Evolutionary conservation across 768 basidiomycete species (phyloP), one percentile per base, ranked within the genome.

Genomic region (Kwoniella dejecticola): DNA sequence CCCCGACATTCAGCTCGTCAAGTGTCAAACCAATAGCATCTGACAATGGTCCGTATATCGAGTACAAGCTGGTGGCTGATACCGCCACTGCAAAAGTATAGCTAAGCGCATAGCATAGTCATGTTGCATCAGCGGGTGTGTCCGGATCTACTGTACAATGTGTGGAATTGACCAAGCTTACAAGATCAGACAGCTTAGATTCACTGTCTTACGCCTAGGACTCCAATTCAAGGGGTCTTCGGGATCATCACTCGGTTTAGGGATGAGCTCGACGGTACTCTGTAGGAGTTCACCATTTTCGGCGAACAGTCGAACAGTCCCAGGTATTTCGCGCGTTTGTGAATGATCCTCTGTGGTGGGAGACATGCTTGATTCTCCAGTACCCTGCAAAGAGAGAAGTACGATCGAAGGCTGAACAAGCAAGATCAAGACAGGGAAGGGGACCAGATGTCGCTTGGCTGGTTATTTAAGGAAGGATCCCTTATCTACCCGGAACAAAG

Each of bases 161-260:
- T n/a, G n/a, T n/a, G n/a, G n/a, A n/a, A n/a, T n/a, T n/a, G n/a
- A n/a, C n/a, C n/a, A n/a, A n/a, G n/a, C n/a, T 52, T 21, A 52
- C 49, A 54, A 46, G 27, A 53, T 26, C 27, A 62, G 17, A 36
- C 60, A 62, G n/a, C 23, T n/a, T 45, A 62, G 27, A 19, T 54
- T 27, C 17, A 62, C 15, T 26, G 46, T 19, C 26, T 62, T 62
- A 6, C 60, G 36, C 6, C 26, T 36, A 15, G 19, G 23, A 19
- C 52, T 45, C 60, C 60, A 62, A 29, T 62, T 62, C 24, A 62
- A 31, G 13, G 60, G 60, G 41, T 62, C 60, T n/a, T 41, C 26
- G 4, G 60, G 60, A 62, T 62, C 52, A 24, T 19, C 19, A 45
- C 52, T 55, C 15, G 60, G 60, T 6, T 36, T 52, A 26, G 60